Evolutionary conservation across 495 filamentous ascomycete genomes (phyloP).

Genomic region (Penicillium canariense): DNA sequence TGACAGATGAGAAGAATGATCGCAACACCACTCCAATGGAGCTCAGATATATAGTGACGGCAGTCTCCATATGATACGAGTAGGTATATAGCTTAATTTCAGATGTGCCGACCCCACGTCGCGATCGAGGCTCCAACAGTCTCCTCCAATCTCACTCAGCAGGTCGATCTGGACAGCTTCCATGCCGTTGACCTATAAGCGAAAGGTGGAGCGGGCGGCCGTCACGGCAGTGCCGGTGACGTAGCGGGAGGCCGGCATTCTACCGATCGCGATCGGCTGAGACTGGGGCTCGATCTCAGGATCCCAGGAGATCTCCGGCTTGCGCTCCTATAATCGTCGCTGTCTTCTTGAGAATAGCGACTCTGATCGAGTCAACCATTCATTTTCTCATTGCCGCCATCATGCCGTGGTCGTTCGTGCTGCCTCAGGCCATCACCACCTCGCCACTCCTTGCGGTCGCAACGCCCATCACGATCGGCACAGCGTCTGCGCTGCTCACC

Average conservation of each 20-base stretch:
- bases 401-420: slow-evolving; percentile 39
- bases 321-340: not conserved
- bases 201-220: not conserved
- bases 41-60: slow-evolving; percentile 24
- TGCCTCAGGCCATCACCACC: slow-evolving; percentile 35
- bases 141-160: not conserved
- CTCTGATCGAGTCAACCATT: not conserved
- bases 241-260: slow-evolving; percentile 4
- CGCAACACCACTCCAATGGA: slow-evolving; percentile 7
- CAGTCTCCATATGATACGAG: slow-evolving; percentile 56
- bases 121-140: not conserved
- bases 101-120: not conserved
- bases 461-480: slow-evolving; percentile 35
- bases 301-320: not conserved
- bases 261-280: slow-evolving; percentile 21
- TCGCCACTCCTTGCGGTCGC: slow-evolving; percentile 34
- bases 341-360: not conserved
- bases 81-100: slow-evolving; percentile 57
- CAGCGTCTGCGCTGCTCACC: slow-evolving; percentile 30
- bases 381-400: not conserved
- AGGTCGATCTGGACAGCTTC: not conserved
- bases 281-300: not conserved
- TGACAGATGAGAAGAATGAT: slow-evolving; percentile 45
- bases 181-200: not conserved
- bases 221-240: slow-evolving; percentile 15